These are phyloP conservation scores for Iberis amara DNA, from an alignment of 441 rosid genomes.

Conservation along the genomic window DNA sequence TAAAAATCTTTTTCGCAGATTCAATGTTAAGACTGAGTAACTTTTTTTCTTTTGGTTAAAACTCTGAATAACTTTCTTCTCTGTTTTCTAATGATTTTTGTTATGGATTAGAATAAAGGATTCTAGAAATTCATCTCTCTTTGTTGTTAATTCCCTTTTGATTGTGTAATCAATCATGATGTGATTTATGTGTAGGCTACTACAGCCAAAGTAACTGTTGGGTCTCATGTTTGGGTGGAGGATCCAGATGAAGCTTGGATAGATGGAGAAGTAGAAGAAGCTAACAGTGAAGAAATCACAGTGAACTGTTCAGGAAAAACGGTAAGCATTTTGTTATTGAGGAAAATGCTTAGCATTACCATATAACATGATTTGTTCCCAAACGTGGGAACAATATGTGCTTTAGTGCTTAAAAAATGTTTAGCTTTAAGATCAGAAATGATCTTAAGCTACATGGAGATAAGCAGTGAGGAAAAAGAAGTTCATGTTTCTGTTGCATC, in stretches of 20 bases:
- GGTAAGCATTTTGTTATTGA: conserved; percentile 35
- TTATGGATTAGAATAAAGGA: too few species aligned
- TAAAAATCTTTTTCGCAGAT: too few species aligned
- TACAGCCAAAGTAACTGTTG: conserved; percentile 43
- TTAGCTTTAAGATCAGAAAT: neutral
- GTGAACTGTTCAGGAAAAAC: conserved; percentile 55
- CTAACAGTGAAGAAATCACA: conserved; percentile 47
- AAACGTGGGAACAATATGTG: too few species aligned
- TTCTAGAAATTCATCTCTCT: neutral
- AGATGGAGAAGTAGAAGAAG: conserved; percentile 77
- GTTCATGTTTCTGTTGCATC: conserved; percentile 5
- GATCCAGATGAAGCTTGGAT: conserved; percentile 82
- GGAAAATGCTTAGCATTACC: neutral
- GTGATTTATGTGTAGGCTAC: conserved; percentile 46
- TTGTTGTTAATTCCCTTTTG: neutral
- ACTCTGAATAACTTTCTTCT: too few species aligned
- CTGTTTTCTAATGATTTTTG: too few species aligned
- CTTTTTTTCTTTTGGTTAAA: too few species aligned
- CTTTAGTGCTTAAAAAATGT: too few species aligned
- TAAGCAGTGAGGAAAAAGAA: neutral
- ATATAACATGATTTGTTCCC: too few species aligned
- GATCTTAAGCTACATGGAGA: conserved; percentile 13
- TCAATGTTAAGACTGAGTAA: too few species aligned
- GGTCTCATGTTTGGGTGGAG: conserved; percentile 81
- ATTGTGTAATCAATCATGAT: conserved; percentile 5